These are phyloP conservation scores for Calonectria pseudoreteaudii DNA, from an alignment of 2,329 filamentous ascomycete species.

Conservation along the genomic window DNA sequence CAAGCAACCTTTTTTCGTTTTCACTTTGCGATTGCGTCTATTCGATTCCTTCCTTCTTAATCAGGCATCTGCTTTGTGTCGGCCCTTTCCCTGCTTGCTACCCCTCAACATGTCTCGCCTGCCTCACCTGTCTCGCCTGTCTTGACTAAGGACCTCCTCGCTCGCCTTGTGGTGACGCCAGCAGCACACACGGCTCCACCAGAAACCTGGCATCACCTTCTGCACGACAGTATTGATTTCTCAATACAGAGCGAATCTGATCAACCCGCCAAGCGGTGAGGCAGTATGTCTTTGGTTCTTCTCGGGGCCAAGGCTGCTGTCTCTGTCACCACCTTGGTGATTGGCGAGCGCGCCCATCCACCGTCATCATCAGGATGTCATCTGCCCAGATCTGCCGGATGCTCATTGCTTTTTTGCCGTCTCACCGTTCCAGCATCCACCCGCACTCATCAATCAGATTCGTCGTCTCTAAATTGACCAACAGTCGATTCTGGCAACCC, in stretches of 20 bases:
- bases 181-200: slow-evolving; percentile 17
- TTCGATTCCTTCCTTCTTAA: not conserved
- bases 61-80: not conserved
- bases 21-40: not conserved
- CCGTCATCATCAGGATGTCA: slow-evolving; percentile 5
- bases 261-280: not conserved
- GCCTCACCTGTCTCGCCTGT: not conserved
- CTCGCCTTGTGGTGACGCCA: slow-evolving; percentile 5
- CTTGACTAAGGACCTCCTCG: not conserved
- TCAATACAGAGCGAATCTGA: not conserved
- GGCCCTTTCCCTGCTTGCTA: not conserved
- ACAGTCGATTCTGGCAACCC: not conserved
- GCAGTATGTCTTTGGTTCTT: not conserved
- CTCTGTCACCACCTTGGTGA: not conserved
- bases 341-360: not conserved
- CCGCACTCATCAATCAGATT: not conserved
- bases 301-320: not conserved
- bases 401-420: slow-evolving; percentile 2
- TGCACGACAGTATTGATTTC: not conserved
- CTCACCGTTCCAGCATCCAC: not conserved
- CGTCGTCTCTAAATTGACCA: not conserved
- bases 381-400: slow-evolving; percentile 9
- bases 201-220: slow-evolving; percentile 4
- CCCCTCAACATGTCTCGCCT: not conserved
- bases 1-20: not conserved